Evolutionary conservation across 108 stramenopile genomes (phyloP), one percentile per base, ranked within the genome.

Genomic region (Hondaea fermentalgiana): DNA sequence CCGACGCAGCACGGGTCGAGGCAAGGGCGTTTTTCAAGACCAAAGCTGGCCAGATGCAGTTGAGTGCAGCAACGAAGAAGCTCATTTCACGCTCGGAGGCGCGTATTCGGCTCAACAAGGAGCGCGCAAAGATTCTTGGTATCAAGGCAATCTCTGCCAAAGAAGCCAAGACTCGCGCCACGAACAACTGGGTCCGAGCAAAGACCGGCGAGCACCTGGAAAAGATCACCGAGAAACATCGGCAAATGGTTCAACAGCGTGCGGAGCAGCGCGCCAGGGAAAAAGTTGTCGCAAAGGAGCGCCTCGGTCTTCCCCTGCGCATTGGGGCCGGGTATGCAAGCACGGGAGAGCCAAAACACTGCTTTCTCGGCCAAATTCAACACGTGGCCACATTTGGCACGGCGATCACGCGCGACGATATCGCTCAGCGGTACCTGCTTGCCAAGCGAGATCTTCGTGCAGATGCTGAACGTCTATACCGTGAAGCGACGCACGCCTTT

Each of bases 301-400:
- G 72, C 3, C 59, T 57, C 12, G 42, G 87, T 23, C 58, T 83
- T 57, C 93, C 92, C 21, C 89, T 91, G 19, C 91, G 91, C 59
- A 87, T 93, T n/a, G 93, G 93, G 23, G 92, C 92, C 14, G 87
- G 72, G 53, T 90, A 83, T 44, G 76, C 47, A 17, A 60, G 72
- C 60, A 90, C 89, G 35, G 55, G 91, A 19, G 72, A 89, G 14
- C 45, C 76, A 4, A 91, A 89, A 71, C 57, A 91, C 57, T 93
- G 91, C 53, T 93, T 93, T 58, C 53, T 29, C 8, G 93, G 93
- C 58, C 57, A 83, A 16, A 16, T 93, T 19, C 89, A 72, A 88
- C 92, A 93, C 90, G 88, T 93, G 25, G 93, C 93, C 28, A 91
- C 90, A 8, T 93, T 92, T 60, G 87, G 58, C 42, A 60, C 55